phyloP scores from a whole-genome alignment of 208 protist genomes.

The Leishmania major region DNA sequence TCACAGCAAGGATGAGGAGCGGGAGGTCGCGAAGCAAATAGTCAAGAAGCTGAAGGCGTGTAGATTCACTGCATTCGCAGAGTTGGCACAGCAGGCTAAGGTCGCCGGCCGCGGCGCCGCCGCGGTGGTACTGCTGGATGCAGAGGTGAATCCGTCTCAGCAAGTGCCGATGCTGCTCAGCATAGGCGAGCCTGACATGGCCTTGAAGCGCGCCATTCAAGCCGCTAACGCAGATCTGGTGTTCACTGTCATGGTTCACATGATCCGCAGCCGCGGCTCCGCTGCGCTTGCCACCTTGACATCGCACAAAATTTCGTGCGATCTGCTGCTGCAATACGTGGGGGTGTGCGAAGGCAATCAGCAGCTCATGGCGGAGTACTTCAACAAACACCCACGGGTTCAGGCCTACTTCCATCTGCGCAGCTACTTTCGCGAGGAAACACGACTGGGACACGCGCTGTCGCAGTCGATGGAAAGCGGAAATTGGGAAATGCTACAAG shows the following conservation, averaged over 20 bases:
- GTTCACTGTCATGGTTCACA: slow-evolving; percentile 66
- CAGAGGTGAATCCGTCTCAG: slow-evolving; percentile 48
- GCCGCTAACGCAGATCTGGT: slow-evolving; percentile 58
- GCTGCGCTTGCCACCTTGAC: slow-evolving; percentile 41
- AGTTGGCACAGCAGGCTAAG: slow-evolving; percentile 61
- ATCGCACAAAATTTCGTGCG: slow-evolving; percentile 24
- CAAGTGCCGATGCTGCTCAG: slow-evolving; percentile 68
- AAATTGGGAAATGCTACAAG: slow-evolving; percentile 67
- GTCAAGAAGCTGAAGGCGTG: slow-evolving; percentile 52
- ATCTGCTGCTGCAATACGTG: slow-evolving; percentile 58
- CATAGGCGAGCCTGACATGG: slow-evolving; percentile 71
- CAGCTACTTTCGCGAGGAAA: slow-evolving; percentile 59
- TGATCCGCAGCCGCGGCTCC: slow-evolving; percentile 51
- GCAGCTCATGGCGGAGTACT: slow-evolving; percentile 43
- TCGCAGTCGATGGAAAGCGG: slow-evolving; percentile 25
- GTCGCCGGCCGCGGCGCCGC: slow-evolving; percentile 46
- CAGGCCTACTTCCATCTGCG: slow-evolving; percentile 46
- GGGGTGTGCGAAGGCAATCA: slow-evolving; percentile 41
- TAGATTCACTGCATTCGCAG: slow-evolving; percentile 51
- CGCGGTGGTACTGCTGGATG: slow-evolving; percentile 60
- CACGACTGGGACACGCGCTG: slow-evolving; percentile 27
- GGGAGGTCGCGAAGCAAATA: slow-evolving; percentile 40
- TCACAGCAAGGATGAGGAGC: slow-evolving; percentile 32
- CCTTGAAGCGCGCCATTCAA: slow-evolving; percentile 50
- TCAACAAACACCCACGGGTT: slow-evolving; percentile 45